Evolutionary conservation across 257 asterid genomes (phyloP).

Genomic region (Avicennia marina): DNA sequence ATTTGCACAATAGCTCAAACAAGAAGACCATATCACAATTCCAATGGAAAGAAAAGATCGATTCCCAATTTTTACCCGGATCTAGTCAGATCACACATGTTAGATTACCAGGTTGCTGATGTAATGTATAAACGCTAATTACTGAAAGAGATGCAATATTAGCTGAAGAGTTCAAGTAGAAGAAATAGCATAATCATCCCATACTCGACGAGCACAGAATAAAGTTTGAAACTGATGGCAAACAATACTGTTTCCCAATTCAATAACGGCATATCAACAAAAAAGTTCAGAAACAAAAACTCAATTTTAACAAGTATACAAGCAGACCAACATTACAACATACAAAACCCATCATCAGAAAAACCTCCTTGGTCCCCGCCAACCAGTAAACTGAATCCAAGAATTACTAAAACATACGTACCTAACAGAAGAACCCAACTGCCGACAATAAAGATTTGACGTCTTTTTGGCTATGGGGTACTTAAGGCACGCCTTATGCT

Average conservation of each 20-base stretch:
- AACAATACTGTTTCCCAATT: background rate
- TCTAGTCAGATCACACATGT: constrained; percentile 7
- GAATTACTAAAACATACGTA: constrained; percentile 9
- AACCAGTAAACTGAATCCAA: background rate
- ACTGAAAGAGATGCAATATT: background rate
- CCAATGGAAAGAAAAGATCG: background rate
- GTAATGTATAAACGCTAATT: background rate
- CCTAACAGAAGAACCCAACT: constrained; percentile 19
- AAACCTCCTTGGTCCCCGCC: background rate
- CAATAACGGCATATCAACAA: constrained; percentile 1
- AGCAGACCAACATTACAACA: background rate
- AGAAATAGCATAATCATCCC: background rate
- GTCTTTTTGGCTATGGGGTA: constrained; percentile 7
- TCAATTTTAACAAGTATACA: background rate
- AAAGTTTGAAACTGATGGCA: background rate
- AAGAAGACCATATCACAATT: background rate
- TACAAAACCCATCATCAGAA: background rate
- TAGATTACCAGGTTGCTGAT: too few species aligned
- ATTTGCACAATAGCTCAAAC: background rate
- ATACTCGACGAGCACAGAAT: background rate
- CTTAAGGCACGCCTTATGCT: constrained; percentile 12
- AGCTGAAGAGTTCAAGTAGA: background rate
- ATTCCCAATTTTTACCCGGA: background rate
- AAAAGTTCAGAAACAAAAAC: background rate
- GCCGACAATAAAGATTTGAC: constrained; percentile 17